Conservation (phyloP, 2,329 filamentous ascomycete genomes). For the Verticillium nonalfalfae region DNA sequence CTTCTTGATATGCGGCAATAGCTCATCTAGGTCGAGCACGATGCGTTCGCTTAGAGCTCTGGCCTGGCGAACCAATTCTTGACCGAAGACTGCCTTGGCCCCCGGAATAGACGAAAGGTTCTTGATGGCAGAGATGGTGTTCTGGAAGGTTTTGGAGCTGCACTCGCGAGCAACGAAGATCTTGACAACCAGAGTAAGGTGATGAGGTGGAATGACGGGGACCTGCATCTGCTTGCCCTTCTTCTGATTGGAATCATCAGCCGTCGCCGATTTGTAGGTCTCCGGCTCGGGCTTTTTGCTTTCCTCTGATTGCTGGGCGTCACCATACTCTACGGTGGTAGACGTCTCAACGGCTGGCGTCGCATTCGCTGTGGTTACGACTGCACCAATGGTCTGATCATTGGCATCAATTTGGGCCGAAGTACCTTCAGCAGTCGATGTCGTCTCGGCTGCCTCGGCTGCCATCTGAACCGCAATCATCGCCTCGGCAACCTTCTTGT, state of each 20-base stretch:
- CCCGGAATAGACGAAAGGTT: conserved; percentile 90
- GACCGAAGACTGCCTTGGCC: conserved; percentile 85
- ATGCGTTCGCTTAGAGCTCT: conserved; percentile 80
- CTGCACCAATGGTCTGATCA: conserved; percentile 9
- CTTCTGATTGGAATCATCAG: conserved; percentile 27
- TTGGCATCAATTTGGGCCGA: conserved; percentile 5
- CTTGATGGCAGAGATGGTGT: conserved; percentile 97
- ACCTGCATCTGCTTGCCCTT: conserved; percentile 58
- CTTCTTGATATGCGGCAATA: conserved; percentile 79
- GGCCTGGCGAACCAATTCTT: conserved; percentile 83
- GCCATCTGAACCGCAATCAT: not conserved
- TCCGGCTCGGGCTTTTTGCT: conserved; percentile 3
- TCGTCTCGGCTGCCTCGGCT: conserved; percentile 11
- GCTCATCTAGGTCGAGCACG: conserved; percentile 73
- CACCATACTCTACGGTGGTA: conserved; percentile 6
- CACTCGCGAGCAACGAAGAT: conserved; percentile 95
- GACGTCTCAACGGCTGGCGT: not conserved
- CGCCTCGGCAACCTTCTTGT: conserved; percentile 19
- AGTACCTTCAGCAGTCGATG: conserved; percentile 1
- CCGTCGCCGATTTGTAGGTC: conserved; percentile 8
- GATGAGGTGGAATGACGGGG: conserved; percentile 80
- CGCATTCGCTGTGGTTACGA: not conserved
- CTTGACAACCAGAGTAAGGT: conserved; percentile 89
- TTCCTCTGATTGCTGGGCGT: conserved; percentile 7
- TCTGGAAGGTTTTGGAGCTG: conserved; percentile 95